These are phyloP conservation scores for Sphaerosporella brunnea DNA, from an alignment of 495 filamentous ascomycete genomes.

Conservation along the genomic window DNA sequence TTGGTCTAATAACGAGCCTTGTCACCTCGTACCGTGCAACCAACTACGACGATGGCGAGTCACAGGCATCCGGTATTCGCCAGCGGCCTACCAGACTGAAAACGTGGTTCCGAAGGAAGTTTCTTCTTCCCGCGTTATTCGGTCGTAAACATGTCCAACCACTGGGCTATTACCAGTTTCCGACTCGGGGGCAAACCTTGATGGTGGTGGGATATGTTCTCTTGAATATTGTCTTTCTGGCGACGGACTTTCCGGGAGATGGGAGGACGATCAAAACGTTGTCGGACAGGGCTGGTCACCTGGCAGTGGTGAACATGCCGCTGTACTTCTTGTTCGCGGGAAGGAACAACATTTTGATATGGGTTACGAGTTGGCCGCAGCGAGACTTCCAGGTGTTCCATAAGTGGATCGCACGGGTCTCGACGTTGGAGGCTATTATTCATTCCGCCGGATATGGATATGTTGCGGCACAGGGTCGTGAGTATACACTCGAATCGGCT, in stretches of 20 bases:
- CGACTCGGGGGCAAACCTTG: constrained; percentile 20
- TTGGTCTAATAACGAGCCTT: neutral
- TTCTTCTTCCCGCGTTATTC: constrained; percentile 19
- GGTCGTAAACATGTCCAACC: constrained; percentile 16
- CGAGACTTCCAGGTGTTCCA: constrained; percentile 39
- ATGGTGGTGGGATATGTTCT: constrained; percentile 19
- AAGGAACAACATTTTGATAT: constrained; percentile 39
- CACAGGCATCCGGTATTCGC: neutral
- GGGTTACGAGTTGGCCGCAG: constrained; percentile 39
- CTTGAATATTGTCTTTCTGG: constrained; percentile 20
- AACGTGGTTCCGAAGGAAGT: constrained; percentile 2
- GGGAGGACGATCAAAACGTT: constrained; percentile 26
- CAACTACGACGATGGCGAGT: constrained; percentile 1
- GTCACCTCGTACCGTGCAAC: neutral
- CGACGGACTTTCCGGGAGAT: constrained; percentile 6
- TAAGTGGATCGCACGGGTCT: constrained; percentile 38
- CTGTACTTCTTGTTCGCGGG: constrained; percentile 36
- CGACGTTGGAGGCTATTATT: constrained; percentile 34
- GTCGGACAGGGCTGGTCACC: constrained; percentile 36
- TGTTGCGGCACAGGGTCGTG: constrained; percentile 1
- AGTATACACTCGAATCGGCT: neutral
- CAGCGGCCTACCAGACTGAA: neutral
- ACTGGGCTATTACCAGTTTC: constrained; percentile 23
- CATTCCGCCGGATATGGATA: constrained; percentile 29
- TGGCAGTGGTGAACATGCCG: constrained; percentile 36